Evolutionary conservation across 2,329 filamentous ascomycete genomes (phyloP).

Genomic region (Torrubiellomyces zombiae): DNA sequence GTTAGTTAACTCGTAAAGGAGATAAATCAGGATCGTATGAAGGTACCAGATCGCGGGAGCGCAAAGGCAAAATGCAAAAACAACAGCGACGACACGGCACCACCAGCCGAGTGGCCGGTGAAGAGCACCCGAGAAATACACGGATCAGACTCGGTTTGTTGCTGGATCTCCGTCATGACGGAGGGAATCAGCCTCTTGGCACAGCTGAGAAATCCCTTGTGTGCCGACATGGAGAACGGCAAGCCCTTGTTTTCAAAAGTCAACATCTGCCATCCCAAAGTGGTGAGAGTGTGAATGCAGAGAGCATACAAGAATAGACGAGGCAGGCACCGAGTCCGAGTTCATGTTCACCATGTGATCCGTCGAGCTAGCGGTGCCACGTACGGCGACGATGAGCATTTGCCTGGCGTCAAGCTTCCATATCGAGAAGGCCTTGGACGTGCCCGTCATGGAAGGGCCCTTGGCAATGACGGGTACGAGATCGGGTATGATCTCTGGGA

Average conservation of each 20-base stretch:
- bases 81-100: constrained; percentile 7
- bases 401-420: constrained; percentile 6
- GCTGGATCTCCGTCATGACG: constrained; percentile 4
- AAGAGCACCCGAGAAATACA: constrained; percentile 5
- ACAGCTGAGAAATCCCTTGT: constrained; percentile 8
- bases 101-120: constrained; percentile 10
- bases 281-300: neutral
- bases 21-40: neutral
- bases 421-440: constrained; percentile 8
- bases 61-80: constrained; percentile 7
- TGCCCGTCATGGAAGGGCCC: constrained; percentile 6
- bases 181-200: constrained; percentile 6
- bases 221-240: constrained; percentile 2
- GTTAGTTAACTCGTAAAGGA: neutral
- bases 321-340: constrained; percentile 1
- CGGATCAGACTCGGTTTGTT: constrained; percentile 2
- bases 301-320: constrained; percentile 4
- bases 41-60: too few species aligned
- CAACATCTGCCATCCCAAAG: too few species aligned
- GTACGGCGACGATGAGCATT: constrained; percentile 7
- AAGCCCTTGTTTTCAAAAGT: neutral
- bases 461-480: constrained; percentile 7
- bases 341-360: constrained; percentile 12
- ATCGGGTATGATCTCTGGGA: constrained; percentile 2
- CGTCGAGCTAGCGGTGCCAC: constrained; percentile 7